Evolutionary conservation across 176 grass and related monocot genomes (phyloP).

Genomic region (Rhipidocladum racemiflorum): DNA sequence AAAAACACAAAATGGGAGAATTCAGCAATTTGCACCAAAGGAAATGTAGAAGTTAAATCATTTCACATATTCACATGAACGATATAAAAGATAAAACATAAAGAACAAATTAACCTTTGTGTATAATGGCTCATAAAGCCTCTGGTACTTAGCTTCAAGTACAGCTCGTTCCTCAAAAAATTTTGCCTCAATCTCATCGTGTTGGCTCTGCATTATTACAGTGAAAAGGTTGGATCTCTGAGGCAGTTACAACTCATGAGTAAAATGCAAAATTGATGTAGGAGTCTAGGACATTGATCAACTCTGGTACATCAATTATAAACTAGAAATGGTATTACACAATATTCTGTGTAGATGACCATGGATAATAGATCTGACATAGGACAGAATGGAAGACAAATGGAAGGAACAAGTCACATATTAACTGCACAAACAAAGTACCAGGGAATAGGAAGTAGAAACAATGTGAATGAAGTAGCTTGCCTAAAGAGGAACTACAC

Average conservation of each 20-base stretch:
- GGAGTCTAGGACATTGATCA: neutral
- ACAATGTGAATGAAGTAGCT: neutral
- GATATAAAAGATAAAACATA: neutral
- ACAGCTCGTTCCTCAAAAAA: slow-evolving; percentile 54
- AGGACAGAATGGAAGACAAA: neutral
- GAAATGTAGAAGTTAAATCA: neutral
- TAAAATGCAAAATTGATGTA: neutral
- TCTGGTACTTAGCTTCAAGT: slow-evolving; percentile 63
- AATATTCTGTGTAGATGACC: neutral
- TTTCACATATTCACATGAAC: neutral
- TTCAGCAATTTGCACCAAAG: neutral
- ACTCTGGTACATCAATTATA: neutral
- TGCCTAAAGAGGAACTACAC: neutral
- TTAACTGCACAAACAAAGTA: slow-evolving; percentile 10
- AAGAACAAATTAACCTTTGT: slow-evolving; percentile 27
- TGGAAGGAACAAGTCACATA: neutral
- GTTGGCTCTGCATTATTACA: slow-evolving; percentile 38
- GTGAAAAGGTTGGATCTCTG: neutral
- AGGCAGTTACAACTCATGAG: neutral
- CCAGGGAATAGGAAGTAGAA: neutral
- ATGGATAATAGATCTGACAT: neutral
- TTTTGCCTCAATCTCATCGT: slow-evolving; percentile 52
- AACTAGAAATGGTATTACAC: neutral
- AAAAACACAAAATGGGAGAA: neutral
- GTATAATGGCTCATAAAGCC: slow-evolving; percentile 60